Conservation (phyloP, 2,329 filamentous ascomycete genomes). For the Apiospora saccharicola region DNA sequence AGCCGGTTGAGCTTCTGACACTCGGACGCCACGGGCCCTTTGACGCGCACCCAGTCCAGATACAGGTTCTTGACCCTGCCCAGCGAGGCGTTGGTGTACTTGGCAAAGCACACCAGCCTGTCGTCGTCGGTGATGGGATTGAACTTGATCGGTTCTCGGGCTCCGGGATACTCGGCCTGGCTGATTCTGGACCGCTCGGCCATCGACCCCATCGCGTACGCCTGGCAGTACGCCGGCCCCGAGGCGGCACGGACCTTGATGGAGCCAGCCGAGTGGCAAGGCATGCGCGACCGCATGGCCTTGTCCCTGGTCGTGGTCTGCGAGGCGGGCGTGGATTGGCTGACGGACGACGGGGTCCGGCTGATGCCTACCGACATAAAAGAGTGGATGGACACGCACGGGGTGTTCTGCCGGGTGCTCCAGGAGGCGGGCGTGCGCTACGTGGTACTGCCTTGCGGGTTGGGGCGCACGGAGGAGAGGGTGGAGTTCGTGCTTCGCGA, state of each 20-base stretch:
- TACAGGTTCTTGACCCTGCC: conserved; percentile 50
- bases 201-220: conserved; percentile 51
- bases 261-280: conserved; percentile 37
- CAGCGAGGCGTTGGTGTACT: conserved; percentile 47
- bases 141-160: conserved; percentile 46
- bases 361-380: conserved; percentile 41
- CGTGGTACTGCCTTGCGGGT: neutral
- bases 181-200: conserved; percentile 54
- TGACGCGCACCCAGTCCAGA: conserved; percentile 49
- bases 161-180: conserved; percentile 48
- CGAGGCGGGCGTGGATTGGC: conserved; percentile 44
- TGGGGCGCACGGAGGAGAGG: neutral
- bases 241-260: conserved; percentile 38
- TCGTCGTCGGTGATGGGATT: conserved; percentile 46
- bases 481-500: neutral
- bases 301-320: conserved; percentile 46
- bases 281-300: conserved; percentile 44
- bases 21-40: conserved; percentile 45
- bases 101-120: conserved; percentile 49
- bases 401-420: conserved; percentile 33
- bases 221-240: conserved; percentile 40
- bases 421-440: conserved; percentile 17
- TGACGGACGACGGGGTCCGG: conserved; percentile 48
- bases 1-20: conserved; percentile 51
- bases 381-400: conserved; percentile 37